Conservation (phyloP, 306 rosid species). For the Ormosia semicastrata region DNA sequence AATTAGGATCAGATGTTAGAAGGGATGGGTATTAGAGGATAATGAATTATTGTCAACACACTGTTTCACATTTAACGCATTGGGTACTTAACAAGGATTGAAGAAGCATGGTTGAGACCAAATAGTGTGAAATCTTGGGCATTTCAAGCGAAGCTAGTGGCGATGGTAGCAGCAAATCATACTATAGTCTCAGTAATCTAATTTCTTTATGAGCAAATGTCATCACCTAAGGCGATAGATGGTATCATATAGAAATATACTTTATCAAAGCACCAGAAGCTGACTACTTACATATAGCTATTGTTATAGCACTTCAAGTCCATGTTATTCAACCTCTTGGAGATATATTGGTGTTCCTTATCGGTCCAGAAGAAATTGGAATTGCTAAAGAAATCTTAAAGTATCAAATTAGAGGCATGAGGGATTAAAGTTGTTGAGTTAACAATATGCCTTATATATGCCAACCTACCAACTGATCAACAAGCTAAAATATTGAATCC, state of each 20-base stretch:
- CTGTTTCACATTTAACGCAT: too few relatives aligned
- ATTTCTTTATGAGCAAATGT: too few relatives aligned
- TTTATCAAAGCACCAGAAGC: conserved; percentile 96
- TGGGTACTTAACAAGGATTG: too few relatives aligned
- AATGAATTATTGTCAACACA: too few relatives aligned
- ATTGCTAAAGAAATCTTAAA: conserved; percentile 94
- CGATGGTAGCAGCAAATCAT: too few relatives aligned
- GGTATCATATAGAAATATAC: conserved; percentile 88
- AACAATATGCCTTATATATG: conserved; percentile 92
- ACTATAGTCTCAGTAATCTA: too few relatives aligned
- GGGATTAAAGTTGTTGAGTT: conserved; percentile 94
- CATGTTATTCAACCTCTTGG: conserved; percentile 91
- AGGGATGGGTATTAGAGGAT: too few relatives aligned
- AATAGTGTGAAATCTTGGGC: too few relatives aligned
- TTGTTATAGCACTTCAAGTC: conserved; percentile 87
- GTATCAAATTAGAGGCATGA: conserved; percentile 77
- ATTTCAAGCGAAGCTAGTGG: too few relatives aligned
- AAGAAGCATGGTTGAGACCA: too few relatives aligned
- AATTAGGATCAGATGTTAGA: too few relatives aligned
- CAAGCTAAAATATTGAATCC: conserved; percentile 94
- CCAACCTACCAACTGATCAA: conserved; percentile 90
- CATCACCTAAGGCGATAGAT: too few relatives aligned
- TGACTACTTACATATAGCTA: conserved; percentile 93
- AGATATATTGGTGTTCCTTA: conserved; percentile 85
- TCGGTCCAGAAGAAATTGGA: conserved; percentile 98